Percentiles rank a stretch among this genome's conserved stretches.
Conservation (phyloP, 352 stramenopile genomes). For the Phytopythium litorale region DNA sequence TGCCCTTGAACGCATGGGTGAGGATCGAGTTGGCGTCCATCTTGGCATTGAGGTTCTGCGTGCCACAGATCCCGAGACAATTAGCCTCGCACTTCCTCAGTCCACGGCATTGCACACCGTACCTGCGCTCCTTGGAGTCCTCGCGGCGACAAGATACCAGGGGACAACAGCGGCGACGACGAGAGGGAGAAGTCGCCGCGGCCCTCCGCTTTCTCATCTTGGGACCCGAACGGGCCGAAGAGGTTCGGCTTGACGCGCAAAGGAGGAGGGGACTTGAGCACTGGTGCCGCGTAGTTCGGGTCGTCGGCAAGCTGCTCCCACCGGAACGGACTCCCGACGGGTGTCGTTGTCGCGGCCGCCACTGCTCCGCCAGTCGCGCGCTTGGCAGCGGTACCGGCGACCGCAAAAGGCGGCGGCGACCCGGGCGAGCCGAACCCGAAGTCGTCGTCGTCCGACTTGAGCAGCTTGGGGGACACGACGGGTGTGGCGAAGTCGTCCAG, state of each 20-base stretch:
- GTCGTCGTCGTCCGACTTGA: slow-evolving; percentile 44
- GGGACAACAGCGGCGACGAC: slow-evolving; percentile 22
- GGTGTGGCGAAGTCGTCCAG: slow-evolving; percentile 63
- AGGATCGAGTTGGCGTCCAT: slow-evolving; percentile 46
- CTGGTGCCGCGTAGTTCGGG: slow-evolving; percentile 46
- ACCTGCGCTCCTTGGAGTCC: slow-evolving; percentile 38
- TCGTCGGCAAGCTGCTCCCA: slow-evolving; percentile 70
- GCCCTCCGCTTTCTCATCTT: slow-evolving; percentile 28
- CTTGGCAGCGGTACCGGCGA: slow-evolving; percentile 12
- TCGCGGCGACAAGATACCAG: slow-evolving; percentile 33
- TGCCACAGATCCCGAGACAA: not conserved
- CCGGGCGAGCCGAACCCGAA: slow-evolving; percentile 45
- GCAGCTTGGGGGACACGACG: slow-evolving; percentile 50
- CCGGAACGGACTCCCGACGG: slow-evolving; percentile 46
- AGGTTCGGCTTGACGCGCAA: slow-evolving; percentile 27
- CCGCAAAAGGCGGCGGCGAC: slow-evolving; percentile 71
- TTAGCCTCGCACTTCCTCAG: not conserved
- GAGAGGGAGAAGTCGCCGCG: slow-evolving; percentile 16
- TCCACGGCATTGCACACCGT: not conserved
- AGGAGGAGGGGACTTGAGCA: slow-evolving; percentile 45
- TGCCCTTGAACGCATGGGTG: slow-evolving; percentile 63
- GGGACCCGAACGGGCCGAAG: slow-evolving; percentile 28
- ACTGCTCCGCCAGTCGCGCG: slow-evolving; percentile 2
- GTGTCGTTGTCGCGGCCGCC: slow-evolving; percentile 5
- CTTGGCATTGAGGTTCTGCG: slow-evolving; percentile 22